These are phyloP conservation scores for Tolypocladium endophyticum DNA, from an alignment of 2,329 filamentous ascomycete species.

Conservation along the genomic window DNA sequence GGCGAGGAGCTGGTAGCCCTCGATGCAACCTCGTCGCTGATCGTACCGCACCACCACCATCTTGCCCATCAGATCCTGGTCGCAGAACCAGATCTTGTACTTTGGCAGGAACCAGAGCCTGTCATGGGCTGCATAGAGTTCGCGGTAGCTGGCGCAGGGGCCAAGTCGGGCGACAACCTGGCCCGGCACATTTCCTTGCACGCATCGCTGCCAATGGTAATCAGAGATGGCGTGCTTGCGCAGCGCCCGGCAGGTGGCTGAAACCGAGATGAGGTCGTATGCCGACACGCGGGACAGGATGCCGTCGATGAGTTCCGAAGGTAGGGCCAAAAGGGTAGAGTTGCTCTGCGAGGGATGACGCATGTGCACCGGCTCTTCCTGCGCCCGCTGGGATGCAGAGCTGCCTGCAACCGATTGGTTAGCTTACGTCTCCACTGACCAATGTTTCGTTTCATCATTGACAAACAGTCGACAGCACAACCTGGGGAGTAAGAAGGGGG, in stretches of 20 bases:
- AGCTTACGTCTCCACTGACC: background rate
- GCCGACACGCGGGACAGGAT: slow-evolving; percentile 59
- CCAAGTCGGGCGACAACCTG: slow-evolving; percentile 39
- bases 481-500: background rate
- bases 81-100: slow-evolving; percentile 78
- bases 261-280: slow-evolving; percentile 48
- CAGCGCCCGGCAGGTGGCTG: slow-evolving; percentile 52
- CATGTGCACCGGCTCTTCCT: background rate
- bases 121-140: slow-evolving; percentile 65
- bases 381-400: background rate
- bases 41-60: slow-evolving; percentile 72
- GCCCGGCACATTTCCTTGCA: slow-evolving; percentile 58
- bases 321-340: slow-evolving; percentile 43
- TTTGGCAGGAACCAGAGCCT: slow-evolving; percentile 76
- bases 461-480: background rate
- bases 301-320: slow-evolving; percentile 63
- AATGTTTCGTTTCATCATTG: background rate
- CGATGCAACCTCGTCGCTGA: slow-evolving; percentile 60
- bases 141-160: slow-evolving; percentile 54
- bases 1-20: slow-evolving; percentile 67
- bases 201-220: slow-evolving; percentile 57
- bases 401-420: background rate
- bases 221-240: slow-evolving; percentile 53
- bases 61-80: slow-evolving; percentile 62
- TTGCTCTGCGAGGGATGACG: background rate